A percentile compares a stretch with the other conserved stretches of the same genome.
Conservation (phyloP, 805 yeast species). For the Myxozyma melibiosi region DNA sequence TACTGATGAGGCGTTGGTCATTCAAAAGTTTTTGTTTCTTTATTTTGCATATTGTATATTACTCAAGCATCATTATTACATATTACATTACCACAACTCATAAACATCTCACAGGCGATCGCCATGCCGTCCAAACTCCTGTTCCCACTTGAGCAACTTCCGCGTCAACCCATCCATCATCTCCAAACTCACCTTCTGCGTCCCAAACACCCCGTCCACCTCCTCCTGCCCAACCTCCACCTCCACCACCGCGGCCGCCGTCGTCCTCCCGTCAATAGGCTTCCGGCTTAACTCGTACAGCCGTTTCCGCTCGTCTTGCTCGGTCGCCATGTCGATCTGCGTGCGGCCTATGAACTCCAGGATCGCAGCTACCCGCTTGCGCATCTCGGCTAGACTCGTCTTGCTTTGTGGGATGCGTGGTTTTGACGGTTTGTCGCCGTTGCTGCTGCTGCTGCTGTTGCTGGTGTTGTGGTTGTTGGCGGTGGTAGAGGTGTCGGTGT, state of each 20-base stretch:
- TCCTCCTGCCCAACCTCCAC: conserved; percentile 37
- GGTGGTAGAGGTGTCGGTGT: conserved; percentile 11
- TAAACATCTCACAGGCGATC: conserved; percentile 19
- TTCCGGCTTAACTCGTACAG: conserved; percentile 46
- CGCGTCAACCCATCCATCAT: conserved; percentile 75
- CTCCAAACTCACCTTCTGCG: conserved; percentile 60
- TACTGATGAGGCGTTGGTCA: too few species aligned
- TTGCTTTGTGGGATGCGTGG: conserved; percentile 83
- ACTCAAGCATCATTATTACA: neutral
- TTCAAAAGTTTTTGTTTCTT: too few species aligned
- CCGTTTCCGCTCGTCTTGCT: conserved; percentile 60
- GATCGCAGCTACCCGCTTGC: conserved; percentile 84
- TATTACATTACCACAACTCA: neutral
- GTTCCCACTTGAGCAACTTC: conserved; percentile 77
- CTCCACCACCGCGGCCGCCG: neutral
- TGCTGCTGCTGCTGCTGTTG: neutral
- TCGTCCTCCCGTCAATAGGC: neutral
- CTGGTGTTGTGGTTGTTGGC: neutral
- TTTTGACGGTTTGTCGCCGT: conserved; percentile 64
- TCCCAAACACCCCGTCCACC: conserved; percentile 48
- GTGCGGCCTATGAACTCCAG: conserved; percentile 88
- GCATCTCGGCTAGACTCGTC: conserved; percentile 77
- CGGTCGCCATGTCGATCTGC: conserved; percentile 78
- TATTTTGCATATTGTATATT: neutral
- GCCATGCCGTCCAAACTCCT: conserved; percentile 58